A percentile compares a stretch with the other conserved stretches of the same genome.
phyloP scores from a whole-genome alignment of 129 eudicot genomes.

The Apium graveolens region DNA sequence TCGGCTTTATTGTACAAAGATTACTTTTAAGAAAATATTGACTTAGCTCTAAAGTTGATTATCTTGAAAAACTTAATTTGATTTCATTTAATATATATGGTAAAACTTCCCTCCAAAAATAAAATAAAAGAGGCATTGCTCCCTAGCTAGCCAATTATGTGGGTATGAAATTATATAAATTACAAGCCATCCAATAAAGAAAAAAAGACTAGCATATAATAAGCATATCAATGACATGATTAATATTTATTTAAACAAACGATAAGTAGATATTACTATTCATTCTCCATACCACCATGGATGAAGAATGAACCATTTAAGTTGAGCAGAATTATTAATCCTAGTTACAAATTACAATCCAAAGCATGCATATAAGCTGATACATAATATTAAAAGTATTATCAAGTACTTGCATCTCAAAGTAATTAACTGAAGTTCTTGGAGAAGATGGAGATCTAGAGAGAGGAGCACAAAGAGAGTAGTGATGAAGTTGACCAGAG shows the following conservation, averaged over 20 bases:
- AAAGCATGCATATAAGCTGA: conserved; percentile 17
- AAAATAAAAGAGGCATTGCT: too few relatives aligned
- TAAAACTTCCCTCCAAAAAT: too few relatives aligned
- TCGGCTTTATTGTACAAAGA: too few relatives aligned
- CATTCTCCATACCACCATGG: conserved; percentile 32
- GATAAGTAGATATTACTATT: conserved; percentile 12
- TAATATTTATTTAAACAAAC: neutral
- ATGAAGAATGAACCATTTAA: conserved; percentile 28
- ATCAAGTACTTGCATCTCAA: conserved; percentile 32
- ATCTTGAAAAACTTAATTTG: too few relatives aligned
- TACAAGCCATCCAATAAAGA: neutral
- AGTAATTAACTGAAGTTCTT: conserved; percentile 7
- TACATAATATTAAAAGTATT: conserved; percentile 28
- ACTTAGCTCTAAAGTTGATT: too few relatives aligned
- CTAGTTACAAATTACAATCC: conserved; percentile 58
- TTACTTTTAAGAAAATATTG: too few relatives aligned
- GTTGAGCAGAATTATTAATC: conserved; percentile 23
- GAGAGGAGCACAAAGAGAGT: conserved; percentile 11
- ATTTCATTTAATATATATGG: too few relatives aligned
- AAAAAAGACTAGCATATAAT: neutral
- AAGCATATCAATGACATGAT: neutral
- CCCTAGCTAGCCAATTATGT: too few relatives aligned
- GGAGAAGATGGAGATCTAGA: conserved; percentile 1
- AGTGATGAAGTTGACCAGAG: conserved; percentile 57
- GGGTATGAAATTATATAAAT: too few relatives aligned